Evolutionary conservation across 805 yeast genomes (phyloP).

Genomic region (Hanseniaspora singularis): DNA sequence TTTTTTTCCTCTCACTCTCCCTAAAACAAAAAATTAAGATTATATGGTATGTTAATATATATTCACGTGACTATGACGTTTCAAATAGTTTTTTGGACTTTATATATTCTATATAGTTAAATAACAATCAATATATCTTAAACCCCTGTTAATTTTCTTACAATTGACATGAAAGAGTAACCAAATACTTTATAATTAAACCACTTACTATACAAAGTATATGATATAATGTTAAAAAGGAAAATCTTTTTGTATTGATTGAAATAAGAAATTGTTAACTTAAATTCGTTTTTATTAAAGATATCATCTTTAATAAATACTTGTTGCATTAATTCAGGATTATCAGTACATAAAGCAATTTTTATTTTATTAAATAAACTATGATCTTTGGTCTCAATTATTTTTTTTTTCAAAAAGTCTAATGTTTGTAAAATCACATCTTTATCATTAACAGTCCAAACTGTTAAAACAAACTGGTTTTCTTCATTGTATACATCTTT

Average conservation of each 20-base stretch:
- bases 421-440: slow-evolving; percentile 1
- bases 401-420: not conserved
- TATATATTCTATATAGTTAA: no score
- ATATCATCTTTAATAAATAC: not conserved
- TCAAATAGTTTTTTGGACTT: no score
- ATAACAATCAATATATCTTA: no score
- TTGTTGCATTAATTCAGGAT: slow-evolving; percentile 8
- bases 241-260: not conserved
- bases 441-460: slow-evolving; percentile 43
- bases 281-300: slow-evolving; percentile 1
- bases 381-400: not conserved
- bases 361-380: not conserved
- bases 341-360: slow-evolving; percentile 15
- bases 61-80: no score
- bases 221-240: not conserved
- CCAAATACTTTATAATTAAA: slow-evolving; percentile 3
- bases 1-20: no score
- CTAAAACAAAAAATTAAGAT: no score
- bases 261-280: not conserved
- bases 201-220: slow-evolving; percentile 12
- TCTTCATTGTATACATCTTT: slow-evolving; percentile 27
- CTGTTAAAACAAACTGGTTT: slow-evolving; percentile 12
- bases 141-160: slow-evolving; percentile 4
- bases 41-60: no score
- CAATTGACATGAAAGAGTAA: not conserved